A percentile compares a stretch with the other conserved stretches of the same genome.
Conservation (phyloP, 495 filamentous ascomycete species). For the Neurospora discreta region DNA sequence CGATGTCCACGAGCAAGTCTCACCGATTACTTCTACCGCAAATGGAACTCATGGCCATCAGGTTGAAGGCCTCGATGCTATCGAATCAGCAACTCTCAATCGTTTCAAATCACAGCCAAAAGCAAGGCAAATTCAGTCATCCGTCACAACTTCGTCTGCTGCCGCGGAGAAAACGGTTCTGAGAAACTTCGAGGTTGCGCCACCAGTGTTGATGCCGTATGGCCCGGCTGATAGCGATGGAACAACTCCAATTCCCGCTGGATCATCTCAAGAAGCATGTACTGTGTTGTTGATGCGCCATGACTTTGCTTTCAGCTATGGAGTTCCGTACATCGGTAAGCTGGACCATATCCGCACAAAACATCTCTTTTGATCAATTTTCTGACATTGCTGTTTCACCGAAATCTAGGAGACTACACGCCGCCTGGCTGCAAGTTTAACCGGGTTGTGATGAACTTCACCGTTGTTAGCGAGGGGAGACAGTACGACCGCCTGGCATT, state of each 20-base stretch:
- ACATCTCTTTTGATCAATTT: neutral
- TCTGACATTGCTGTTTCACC: neutral
- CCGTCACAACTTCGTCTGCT: constrained; percentile 10
- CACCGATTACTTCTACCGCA: neutral
- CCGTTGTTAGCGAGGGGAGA: constrained; percentile 57
- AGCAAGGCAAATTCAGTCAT: neutral
- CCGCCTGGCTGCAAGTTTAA: constrained; percentile 69
- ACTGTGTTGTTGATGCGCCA: constrained; percentile 54
- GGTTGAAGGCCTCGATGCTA: neutral
- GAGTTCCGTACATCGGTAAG: constrained; percentile 65
- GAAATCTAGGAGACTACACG: constrained; percentile 44
- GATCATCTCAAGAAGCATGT: constrained; percentile 30
- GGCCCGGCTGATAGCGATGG: constrained; percentile 30
- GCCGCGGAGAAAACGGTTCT: constrained; percentile 23
- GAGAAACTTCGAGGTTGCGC: constrained; percentile 58
- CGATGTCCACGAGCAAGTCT: neutral
- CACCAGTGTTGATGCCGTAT: constrained; percentile 44
- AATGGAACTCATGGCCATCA: neutral
- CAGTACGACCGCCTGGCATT: constrained; percentile 74
- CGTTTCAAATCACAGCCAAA: neutral
- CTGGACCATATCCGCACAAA: neutral
- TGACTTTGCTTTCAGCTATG: constrained; percentile 69
- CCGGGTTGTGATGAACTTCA: constrained; percentile 70
- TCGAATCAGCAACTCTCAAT: neutral
- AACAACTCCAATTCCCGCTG: constrained; percentile 6